Percentiles rank a stretch among this genome's conserved stretches.
phyloP scores from a whole-genome alignment of 805 yeast genomes.

The Pichia thaimueangensis region DNA sequence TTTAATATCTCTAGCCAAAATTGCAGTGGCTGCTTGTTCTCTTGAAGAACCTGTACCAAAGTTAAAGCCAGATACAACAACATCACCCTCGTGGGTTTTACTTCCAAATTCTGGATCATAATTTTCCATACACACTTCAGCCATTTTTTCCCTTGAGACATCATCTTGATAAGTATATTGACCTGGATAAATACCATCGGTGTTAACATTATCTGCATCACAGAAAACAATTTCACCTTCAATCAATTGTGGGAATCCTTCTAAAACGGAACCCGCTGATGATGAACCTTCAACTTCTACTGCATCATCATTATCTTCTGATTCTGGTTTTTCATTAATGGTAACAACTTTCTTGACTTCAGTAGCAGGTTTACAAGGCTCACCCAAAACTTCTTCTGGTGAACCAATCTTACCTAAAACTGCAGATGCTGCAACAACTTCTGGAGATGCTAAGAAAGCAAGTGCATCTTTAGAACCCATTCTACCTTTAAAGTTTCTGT shows the following conservation, averaged over 20 bases:
- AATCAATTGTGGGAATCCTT: conserved; percentile 85
- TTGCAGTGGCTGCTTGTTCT: conserved; percentile 99
- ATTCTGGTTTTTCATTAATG: conserved; percentile 27
- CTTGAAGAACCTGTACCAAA: conserved; percentile 98
- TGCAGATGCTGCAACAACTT: conserved; percentile 97
- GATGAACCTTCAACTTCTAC: conserved; percentile 17
- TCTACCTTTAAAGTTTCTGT: conserved; percentile 97
- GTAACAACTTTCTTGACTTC: conserved; percentile 41
- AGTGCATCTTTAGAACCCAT: conserved; percentile 97
- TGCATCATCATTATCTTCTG: conserved; percentile 8
- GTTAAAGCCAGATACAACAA: conserved; percentile 85
- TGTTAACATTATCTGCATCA: conserved; percentile 94
- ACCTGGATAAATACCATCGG: conserved; percentile 99
- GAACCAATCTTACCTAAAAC: conserved; percentile 90
- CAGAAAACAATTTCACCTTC: conserved; percentile 91
- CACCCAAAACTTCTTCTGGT: conserved; percentile 77
- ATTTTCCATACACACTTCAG: conserved; percentile 98
- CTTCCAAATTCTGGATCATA: conserved; percentile 83
- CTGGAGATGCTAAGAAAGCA: conserved; percentile 95
- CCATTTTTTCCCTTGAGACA: conserved; percentile 91
- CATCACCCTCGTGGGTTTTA: conserved; percentile 79
- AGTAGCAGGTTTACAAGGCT: conserved; percentile 39
- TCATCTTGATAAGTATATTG: conserved; percentile 98
- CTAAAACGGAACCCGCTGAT: conserved; percentile 67
- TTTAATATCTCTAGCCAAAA: conserved; percentile 87